Base-by-base conservation (phyloP, 1,284 basidiomycete species). In the Cryptococcus deneoformans region DNA sequence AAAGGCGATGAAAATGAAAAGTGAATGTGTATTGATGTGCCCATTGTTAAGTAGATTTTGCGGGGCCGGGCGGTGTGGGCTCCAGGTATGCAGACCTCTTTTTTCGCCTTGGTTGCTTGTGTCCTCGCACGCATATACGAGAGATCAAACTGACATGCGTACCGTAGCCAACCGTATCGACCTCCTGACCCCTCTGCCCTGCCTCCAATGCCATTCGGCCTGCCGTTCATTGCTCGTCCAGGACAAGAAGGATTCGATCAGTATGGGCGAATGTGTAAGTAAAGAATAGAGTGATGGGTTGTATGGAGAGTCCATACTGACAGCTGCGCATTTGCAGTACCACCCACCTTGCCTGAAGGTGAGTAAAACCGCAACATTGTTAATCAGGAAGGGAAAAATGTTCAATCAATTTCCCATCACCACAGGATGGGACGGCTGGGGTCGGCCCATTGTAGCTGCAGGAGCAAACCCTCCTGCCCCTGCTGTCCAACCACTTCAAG, bases 231-330 rank as follows among this genome's bases (percentile, higher is more conserved):
- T 52, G 71, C 71, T 38, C 51, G 71, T 63, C 71, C 71, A 9
- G 71, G 71, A 35, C 71, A 73, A 59, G 71, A 73, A 58, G 71
- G 71, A 2, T 73, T 71, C 50, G 71, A 73, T 46, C 64, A 66
- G 47, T 73, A 71, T 57, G 71, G 71, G 2, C 56, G 71, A 24
- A 67, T 70, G 67, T 54, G 71, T 73, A 52, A 61, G 71, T 67
- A 29, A n/a, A 29, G 5, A 29, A 29, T 16, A 24, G 6, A 36
- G 16, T 34, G 3, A 16, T 48, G 10, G 36, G 1, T 24, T 47
- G 8, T 24, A 10, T 8, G 12, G 29, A 47, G 14, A 1, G 29
- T n/a, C 1, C 6, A 47, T 35, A n/a, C 11, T 35, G 37, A 38
- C 29, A 9, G 35, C 43, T 29, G 8, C 29, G 12, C 24, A 16